These are phyloP conservation scores for Pseudocercospora crystallina DNA, from an alignment of 2,329 filamentous ascomycete species.

Conservation along the genomic window DNA sequence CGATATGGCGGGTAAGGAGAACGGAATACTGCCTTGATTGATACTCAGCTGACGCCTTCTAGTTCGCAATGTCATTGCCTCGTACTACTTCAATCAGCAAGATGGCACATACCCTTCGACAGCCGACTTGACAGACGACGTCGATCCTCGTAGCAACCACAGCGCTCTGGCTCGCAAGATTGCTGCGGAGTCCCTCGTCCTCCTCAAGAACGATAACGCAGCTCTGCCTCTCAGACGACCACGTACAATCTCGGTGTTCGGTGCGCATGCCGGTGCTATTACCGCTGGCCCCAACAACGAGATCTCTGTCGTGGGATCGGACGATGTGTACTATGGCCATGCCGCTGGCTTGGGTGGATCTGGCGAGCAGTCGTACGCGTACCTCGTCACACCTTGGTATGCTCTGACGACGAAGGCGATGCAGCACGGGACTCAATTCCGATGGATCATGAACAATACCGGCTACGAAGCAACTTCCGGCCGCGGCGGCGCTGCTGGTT, in stretches of 20 bases:
- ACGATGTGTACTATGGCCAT: not conserved
- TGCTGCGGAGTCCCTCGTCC: slow-evolving; percentile 18
- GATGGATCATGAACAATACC: slow-evolving; percentile 1
- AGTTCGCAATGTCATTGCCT: no score
- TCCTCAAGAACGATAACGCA: slow-evolving; percentile 51
- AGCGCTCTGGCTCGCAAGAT: not conserved
- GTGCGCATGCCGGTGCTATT: slow-evolving; percentile 18
- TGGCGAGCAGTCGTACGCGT: not conserved
- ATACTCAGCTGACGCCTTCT: no score
- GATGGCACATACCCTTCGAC: no score
- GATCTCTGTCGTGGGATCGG: not conserved
- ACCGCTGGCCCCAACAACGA: not conserved
- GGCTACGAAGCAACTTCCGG: not conserved
- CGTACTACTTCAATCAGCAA: no score
- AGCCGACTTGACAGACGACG: no score
- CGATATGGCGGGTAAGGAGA: slow-evolving; percentile 29
- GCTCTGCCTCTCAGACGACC: slow-evolving; percentile 55
- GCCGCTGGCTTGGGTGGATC: not conserved
- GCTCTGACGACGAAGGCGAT: not conserved
- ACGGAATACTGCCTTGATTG: no score
- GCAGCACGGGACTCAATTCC: not conserved
- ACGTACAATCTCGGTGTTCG: slow-evolving; percentile 48
- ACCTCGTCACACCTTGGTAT: slow-evolving; percentile 1
- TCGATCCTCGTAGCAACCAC: no score
- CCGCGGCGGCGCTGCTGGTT: not conserved